Evolutionary conservation across 108 stramenopile genomes (phyloP).

Genomic region (Pseudonitzschia multiseries): DNA sequence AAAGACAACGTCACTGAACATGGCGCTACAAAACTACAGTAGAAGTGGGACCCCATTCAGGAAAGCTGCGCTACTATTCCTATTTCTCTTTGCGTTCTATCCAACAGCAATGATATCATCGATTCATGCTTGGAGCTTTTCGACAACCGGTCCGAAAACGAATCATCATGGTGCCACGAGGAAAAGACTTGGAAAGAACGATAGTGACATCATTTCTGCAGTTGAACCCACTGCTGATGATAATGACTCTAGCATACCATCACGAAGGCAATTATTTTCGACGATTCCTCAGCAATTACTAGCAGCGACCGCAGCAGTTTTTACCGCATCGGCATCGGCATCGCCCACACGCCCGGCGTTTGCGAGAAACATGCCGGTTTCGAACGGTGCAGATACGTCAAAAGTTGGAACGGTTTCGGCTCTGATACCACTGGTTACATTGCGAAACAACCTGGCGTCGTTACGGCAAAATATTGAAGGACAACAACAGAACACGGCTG

Average conservation of each 20-base stretch:
- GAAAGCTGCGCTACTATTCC: too few relatives aligned
- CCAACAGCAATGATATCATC: neutral
- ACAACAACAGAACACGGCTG: neutral
- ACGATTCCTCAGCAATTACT: neutral
- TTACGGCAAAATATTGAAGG: constrained; percentile 28
- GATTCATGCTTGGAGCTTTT: constrained; percentile 1
- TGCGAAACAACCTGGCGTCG: constrained; percentile 31
- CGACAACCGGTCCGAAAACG: neutral
- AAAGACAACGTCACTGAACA: too few relatives aligned
- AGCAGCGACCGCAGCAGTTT: neutral
- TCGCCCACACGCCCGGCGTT: constrained; percentile 7
- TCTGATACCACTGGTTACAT: constrained; percentile 52
- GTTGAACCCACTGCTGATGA: too few relatives aligned
- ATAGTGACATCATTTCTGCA: too few relatives aligned
- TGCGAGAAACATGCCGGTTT: constrained; percentile 64
- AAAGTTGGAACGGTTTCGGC: constrained; percentile 58
- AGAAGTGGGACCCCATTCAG: too few relatives aligned
- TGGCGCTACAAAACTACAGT: too few relatives aligned
- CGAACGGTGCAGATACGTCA: constrained; percentile 59
- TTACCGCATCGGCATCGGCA: neutral
- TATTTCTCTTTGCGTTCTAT: too few relatives aligned
- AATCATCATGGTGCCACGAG: too few relatives aligned
- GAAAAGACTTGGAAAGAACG: too few relatives aligned
- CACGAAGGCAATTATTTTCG: too few relatives aligned
- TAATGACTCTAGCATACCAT: too few relatives aligned